A percentile compares a stretch with the other conserved stretches of the same genome.
Evolutionary conservation across 345 rosid genomes (phyloP).

Genomic region (Sonneratia alba): DNA sequence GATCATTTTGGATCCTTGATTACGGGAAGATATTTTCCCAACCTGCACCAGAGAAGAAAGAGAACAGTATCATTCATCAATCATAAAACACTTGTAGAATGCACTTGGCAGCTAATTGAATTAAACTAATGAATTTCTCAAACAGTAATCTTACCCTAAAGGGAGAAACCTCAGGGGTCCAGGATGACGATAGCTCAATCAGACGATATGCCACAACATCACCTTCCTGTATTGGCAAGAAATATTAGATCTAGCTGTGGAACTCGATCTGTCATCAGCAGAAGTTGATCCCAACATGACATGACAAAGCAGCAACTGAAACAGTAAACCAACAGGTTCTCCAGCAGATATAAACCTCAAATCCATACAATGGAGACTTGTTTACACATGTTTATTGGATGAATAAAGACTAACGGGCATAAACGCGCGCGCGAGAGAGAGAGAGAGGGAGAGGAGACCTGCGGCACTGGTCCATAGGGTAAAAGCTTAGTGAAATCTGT

Average conservation of each 20-base stretch:
- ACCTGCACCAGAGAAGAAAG: slow-evolving; percentile 40
- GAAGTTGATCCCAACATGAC: not conserved
- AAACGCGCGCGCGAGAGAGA: not conserved
- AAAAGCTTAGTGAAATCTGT: slow-evolving; percentile 52
- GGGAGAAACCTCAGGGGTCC: slow-evolving; percentile 85
- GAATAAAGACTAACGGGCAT: not conserved
- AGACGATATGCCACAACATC: slow-evolving; percentile 83
- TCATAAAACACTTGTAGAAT: not conserved
- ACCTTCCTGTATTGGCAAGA: slow-evolving; percentile 54
- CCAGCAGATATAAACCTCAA: not conserved
- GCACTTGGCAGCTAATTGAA: not conserved
- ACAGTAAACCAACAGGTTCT: not conserved
- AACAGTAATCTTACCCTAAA: slow-evolving; percentile 42
- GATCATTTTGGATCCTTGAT: slow-evolving; percentile 45
- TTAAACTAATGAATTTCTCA: not conserved
- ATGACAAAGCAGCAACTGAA: not conserved
- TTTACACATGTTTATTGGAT: not conserved
- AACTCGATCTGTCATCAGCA: not conserved
- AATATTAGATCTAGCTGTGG: not conserved
- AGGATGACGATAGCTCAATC: slow-evolving; percentile 72
- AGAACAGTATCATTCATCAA: not conserved
- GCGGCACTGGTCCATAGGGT: slow-evolving; percentile 48
- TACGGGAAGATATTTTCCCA: slow-evolving; percentile 59
- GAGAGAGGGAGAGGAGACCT: slow-evolving; percentile 35
- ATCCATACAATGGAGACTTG: not conserved